These are phyloP conservation scores for Scenedesmus sp. DNA, from an alignment of 163 green algal genomes.

Conservation along the genomic window DNA sequence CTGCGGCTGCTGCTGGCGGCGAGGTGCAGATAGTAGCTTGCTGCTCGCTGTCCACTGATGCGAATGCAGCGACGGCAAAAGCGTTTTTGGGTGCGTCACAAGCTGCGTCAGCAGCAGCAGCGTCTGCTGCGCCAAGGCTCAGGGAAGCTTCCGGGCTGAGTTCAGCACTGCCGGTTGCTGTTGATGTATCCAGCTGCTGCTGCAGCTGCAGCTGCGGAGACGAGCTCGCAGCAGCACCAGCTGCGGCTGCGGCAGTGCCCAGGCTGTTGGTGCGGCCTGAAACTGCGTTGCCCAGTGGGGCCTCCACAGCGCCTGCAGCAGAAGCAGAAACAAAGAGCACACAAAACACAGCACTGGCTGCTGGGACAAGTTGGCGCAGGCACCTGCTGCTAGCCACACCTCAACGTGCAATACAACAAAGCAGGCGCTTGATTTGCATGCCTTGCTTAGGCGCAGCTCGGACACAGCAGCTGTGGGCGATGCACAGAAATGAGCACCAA, in stretches of 20 bases:
- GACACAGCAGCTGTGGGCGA: background rate
- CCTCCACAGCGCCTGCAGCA: constrained; percentile 49
- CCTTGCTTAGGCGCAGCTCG: background rate
- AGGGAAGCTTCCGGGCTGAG: background rate
- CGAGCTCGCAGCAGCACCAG: background rate
- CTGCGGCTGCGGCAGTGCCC: background rate
- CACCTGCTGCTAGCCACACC: too few species aligned
- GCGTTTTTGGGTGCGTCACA: background rate
- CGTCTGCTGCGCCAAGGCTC: background rate
- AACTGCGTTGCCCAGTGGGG: constrained; percentile 42
- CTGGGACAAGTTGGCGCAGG: background rate
- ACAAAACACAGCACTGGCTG: background rate
- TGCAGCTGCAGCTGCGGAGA: background rate
- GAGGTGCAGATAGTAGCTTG: background rate
- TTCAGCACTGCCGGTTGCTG: background rate
- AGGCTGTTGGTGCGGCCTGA: background rate
- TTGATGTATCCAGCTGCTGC: constrained; percentile 4
- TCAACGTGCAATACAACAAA: background rate
- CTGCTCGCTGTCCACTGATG: background rate
- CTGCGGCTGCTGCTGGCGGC: background rate
- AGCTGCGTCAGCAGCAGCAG: background rate
- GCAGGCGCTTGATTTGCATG: background rate
- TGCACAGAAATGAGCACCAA: too few species aligned
- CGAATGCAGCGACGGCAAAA: background rate
- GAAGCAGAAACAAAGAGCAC: background rate